A percentile compares a stretch with the other conserved stretches of the same genome.
These are phyloP conservation scores for Podospora conica DNA, from an alignment of 495 filamentous ascomycete species.

Conservation along the genomic window DNA sequence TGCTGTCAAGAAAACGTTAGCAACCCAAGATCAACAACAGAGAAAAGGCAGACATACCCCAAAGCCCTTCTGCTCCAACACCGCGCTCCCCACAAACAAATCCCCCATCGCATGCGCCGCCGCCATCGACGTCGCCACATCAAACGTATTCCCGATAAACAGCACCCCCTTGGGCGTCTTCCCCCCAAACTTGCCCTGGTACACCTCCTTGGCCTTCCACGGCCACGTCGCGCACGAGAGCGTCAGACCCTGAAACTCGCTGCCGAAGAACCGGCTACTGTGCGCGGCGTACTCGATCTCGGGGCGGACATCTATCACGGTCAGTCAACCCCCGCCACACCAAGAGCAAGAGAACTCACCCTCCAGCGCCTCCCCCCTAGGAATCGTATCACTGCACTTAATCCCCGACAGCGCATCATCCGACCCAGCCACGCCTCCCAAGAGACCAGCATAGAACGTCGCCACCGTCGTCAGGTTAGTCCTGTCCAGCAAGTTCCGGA, in stretches of 20 bases:
- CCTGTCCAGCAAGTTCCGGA: conserved; percentile 1
- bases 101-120: background rate
- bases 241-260: conserved; percentile 1
- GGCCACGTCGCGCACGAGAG: conserved; percentile 36
- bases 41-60: background rate
- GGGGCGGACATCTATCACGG: background rate
- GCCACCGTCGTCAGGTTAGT: background rate
- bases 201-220: conserved; percentile 36
- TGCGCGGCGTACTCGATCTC: background rate
- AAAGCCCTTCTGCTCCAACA: background rate
- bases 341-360: background rate
- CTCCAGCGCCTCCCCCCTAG: background rate
- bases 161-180: conserved; percentile 40
- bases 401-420: background rate
- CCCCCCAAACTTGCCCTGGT: conserved; percentile 33
- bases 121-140: conserved; percentile 12
- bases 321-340: background rate
- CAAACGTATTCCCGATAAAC: conserved; percentile 38
- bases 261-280: background rate
- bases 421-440: background rate
- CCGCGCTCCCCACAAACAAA: background rate
- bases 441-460: background rate
- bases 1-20: background rate
- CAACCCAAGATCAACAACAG: too few species aligned
- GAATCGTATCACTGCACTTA: background rate